Evolutionary conservation across 2,329 filamentous ascomycete genomes (phyloP).

Genomic region (Juglanconis juglandina): DNA sequence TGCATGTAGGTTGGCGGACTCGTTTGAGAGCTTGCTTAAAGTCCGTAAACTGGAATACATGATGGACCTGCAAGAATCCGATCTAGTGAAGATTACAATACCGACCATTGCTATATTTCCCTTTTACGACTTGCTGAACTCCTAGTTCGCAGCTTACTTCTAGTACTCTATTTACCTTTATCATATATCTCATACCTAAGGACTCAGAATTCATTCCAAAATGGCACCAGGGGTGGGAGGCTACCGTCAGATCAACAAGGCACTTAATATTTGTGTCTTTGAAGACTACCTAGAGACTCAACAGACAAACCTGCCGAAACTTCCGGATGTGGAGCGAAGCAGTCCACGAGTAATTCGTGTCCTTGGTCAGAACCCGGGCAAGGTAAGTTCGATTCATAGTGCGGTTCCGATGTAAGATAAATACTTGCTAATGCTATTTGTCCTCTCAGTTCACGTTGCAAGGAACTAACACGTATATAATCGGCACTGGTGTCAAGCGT

Average conservation of each 20-base stretch:
- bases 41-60: too few relatives aligned
- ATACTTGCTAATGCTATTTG: background rate
- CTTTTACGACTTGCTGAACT: too few relatives aligned
- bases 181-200: too few relatives aligned
- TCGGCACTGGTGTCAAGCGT: slow-evolving; percentile 60
- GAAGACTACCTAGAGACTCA: slow-evolving; percentile 45
- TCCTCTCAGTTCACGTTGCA: slow-evolving; percentile 45
- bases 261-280: slow-evolving; percentile 43
- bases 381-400: slow-evolving; percentile 25
- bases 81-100: too few relatives aligned
- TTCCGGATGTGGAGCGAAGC: slow-evolving; percentile 33
- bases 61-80: too few relatives aligned
- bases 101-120: too few relatives aligned
- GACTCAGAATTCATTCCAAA: slow-evolving; percentile 3
- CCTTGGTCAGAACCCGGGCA: slow-evolving; percentile 41
- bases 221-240: slow-evolving; percentile 25
- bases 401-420: background rate
- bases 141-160: too few relatives aligned
- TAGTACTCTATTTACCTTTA: too few relatives aligned
- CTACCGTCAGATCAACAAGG: slow-evolving; percentile 45
- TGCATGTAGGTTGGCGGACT: too few relatives aligned
- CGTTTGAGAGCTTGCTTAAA: too few relatives aligned
- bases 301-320: slow-evolving; percentile 29
- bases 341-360: slow-evolving; percentile 40
- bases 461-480: slow-evolving; percentile 74